Evolutionary conservation across 2,329 filamentous ascomycete genomes (phyloP), one percentile per base, ranked within the genome.

Genomic region (Aureobasidium subglaciale): DNA sequence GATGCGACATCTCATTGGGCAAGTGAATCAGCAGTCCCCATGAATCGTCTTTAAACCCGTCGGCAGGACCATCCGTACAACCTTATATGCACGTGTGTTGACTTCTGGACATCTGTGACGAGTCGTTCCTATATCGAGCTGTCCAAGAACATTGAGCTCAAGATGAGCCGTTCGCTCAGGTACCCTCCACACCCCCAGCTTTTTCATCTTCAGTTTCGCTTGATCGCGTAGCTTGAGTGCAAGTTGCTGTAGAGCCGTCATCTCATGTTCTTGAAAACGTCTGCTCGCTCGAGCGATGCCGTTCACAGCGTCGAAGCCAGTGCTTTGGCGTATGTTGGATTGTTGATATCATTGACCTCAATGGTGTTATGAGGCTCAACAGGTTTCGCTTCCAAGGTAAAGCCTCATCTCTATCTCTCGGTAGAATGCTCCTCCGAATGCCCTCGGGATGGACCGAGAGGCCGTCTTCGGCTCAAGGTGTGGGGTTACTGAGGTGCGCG

Each of bases 401-500:
- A 48, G 43, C 29, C 43, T 41, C 48, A 52, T 15, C 7, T 41
- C 48, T 16, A 16, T 9, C 2, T n/a, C 24, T 52, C 48, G 48
- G 48, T 25, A 22, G 25, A 32, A 41, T 13, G 11, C 16, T 22
- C 11, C 18, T 16, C 48, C 48, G 48, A 40, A 20, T 7, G 34
- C 25, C 25, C 35, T 30, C 48, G 25, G 35, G 13, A 7, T 2
- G 8, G 32, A 32, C 35, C 48, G 48, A 52, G 25, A 15, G 32
- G 46, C 46, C 37, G 30, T 41, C 48, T 53, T 41, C 48, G 37
- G 37, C 38, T 34, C 41, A 37, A n/a, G n/a, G n/a, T n/a, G n/a
- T n/a, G n/a, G n/a, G 18, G 9, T 4, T 15, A 40, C 42, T 46
- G 54, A 43, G 41, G 35, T 41, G 9, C 25, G 54, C 42, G 54